Evolutionary conservation across 768 basidiomycete genomes (phyloP), one percentile per base, ranked within the genome.

Genomic region (Phylloporus sp.): DNA sequence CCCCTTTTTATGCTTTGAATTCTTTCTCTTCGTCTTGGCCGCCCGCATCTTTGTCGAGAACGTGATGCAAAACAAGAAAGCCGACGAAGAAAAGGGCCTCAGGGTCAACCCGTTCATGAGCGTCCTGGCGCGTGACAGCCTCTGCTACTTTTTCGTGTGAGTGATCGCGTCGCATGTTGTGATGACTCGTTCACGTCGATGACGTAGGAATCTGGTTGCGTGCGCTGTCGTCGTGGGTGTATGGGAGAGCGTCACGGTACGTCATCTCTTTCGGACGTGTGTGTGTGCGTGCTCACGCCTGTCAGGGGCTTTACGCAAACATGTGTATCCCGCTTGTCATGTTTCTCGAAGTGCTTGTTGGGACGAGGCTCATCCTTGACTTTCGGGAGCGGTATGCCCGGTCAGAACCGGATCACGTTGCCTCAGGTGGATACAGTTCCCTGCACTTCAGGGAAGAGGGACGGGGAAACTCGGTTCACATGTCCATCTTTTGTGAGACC

Each of bases 61-160:
- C 47, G 35, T 58, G 18, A 54, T 32, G 27, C 46, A 40, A 4
- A 52, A 40, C 9, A 45, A n/a, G 20, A 31, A 47, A 3, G 1
- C 22, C 10, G n/a, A n/a, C 4, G 40, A 38, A 3, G 48, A 54
- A 3, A 54, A 40, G 4, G 44, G 50, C 10, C 6, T 58, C 10
- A 26, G 52, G 29, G 20, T 56, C 9, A 61, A 56, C 36, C 49
- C 63, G 18, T 69, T 69, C 11, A 47, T 65, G 45, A 29, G 29
- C 27, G 32, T 69, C 39, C 35, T 69, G 40, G 63, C 57, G 0
- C 59, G 68, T 20, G 67, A 69, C 31, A 70, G 67, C 22, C 48
- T 69, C 13, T 60, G 63, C 20, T 69, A 70, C 49, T 69, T 67
- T 22, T 63, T 67, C 53, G 54, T 65, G 69, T 70, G 24, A 49